These are phyloP conservation scores for Vitis hybrid DNA, from an alignment of 177 flowering plant species.

Conservation along the genomic window DNA sequence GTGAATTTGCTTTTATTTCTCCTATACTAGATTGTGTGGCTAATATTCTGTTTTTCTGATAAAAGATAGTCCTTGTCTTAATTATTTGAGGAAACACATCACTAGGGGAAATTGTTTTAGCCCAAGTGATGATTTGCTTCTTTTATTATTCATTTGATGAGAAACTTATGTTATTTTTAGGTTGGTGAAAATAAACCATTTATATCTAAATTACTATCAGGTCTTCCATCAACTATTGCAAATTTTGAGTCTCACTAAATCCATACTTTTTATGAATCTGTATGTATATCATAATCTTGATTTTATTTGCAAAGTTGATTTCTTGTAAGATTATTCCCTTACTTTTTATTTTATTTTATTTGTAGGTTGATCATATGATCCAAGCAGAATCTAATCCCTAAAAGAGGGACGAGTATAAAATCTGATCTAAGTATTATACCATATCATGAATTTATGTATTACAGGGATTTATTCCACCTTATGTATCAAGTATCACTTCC, in stretches of 20 bases:
- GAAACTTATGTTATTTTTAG: constrained; percentile 30
- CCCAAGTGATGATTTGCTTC: too few relatives aligned
- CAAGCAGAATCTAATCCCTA: constrained; percentile 94
- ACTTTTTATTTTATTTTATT: neutral
- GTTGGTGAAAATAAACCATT: constrained; percentile 95
- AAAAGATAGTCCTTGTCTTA: too few relatives aligned
- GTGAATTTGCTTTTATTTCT: too few relatives aligned
- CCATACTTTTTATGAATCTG: constrained; percentile 96
- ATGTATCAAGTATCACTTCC: constrained; percentile 56
- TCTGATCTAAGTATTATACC: neutral
- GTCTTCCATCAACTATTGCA: constrained; percentile 72
- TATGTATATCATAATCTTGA: constrained; percentile 31
- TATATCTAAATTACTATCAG: constrained; percentile 89
- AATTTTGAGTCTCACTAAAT: constrained; percentile 98
- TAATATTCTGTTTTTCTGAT: too few relatives aligned
- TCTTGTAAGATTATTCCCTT: neutral
- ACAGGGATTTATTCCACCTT: constrained; percentile 71
- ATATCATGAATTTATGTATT: constrained; percentile 11
- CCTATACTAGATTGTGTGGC: too few relatives aligned
- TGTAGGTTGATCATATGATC: constrained; percentile 93
- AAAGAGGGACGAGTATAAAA: constrained; percentile 76
- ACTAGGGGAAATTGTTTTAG: too few relatives aligned
- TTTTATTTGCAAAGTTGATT: neutral
- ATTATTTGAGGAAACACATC: too few relatives aligned
- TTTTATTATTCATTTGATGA: too few relatives aligned